Percentiles rank a stretch among this genome's conserved stretches.
Conservation (phyloP, 352 stramenopile species). For the Peronospora destructor region DNA sequence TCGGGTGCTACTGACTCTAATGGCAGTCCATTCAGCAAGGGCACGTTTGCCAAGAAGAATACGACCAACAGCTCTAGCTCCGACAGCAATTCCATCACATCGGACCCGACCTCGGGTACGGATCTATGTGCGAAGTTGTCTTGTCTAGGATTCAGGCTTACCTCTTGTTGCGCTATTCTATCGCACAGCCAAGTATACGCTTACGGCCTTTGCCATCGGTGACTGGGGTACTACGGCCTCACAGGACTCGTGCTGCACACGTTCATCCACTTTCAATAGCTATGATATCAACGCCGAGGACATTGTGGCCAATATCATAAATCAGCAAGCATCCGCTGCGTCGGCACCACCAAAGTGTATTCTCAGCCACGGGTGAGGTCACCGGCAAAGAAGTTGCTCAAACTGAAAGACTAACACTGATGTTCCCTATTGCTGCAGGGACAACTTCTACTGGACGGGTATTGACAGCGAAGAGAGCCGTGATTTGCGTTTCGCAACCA, state of each 20-base stretch:
- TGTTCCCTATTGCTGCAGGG: conserved; percentile 18
- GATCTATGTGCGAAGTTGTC: neutral
- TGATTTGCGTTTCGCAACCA: conserved; percentile 53
- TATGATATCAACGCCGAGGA: conserved; percentile 45
- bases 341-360: conserved; percentile 49
- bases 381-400: neutral
- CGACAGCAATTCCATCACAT: conserved; percentile 29
- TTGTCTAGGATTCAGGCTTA: neutral
- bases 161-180: neutral
- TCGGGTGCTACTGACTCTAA: conserved; percentile 11
- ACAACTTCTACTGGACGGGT: conserved; percentile 84
- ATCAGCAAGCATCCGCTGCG: conserved; percentile 34
- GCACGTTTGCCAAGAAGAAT: conserved; percentile 26
- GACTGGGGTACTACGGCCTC: conserved; percentile 48
- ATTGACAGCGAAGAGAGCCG: conserved; percentile 39
- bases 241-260: conserved; percentile 47
- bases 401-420: neutral
- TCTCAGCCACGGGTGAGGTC: conserved; percentile 50
- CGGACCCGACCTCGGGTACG: conserved; percentile 43
- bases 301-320: conserved; percentile 42
- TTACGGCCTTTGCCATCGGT: conserved; percentile 50
- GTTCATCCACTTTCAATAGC: conserved; percentile 34
- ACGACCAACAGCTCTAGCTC: conserved; percentile 18
- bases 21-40: conserved; percentile 12
- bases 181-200: conserved; percentile 31